phyloP scores from a whole-genome alignment of 129 eudicot species.

The Flaveria linearis region DNA sequence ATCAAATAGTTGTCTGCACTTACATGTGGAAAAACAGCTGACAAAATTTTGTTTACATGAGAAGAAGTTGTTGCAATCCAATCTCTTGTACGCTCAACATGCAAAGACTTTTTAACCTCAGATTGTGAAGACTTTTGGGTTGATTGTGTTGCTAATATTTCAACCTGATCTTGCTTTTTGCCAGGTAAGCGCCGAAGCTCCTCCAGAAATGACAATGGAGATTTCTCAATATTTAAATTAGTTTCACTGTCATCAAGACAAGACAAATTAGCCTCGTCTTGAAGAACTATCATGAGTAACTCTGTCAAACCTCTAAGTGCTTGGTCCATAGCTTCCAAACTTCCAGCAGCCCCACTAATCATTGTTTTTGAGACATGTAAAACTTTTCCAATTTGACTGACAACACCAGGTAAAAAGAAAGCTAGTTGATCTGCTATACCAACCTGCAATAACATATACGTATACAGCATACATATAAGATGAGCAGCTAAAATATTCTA shows the following conservation, averaged over 20 bases:
- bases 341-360: slow-evolving; percentile 94
- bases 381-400: slow-evolving; percentile 82
- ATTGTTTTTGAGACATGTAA: slow-evolving; percentile 75
- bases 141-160: slow-evolving; percentile 29
- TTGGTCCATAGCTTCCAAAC: slow-evolving; percentile 80
- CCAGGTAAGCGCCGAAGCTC: slow-evolving; percentile 69
- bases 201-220: slow-evolving; percentile 61
- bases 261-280: slow-evolving; percentile 53
- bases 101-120: slow-evolving; percentile 47
- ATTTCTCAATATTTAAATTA: slow-evolving; percentile 40
- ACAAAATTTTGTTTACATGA: slow-evolving; percentile 68
- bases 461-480: background rate
- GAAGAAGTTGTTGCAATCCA: slow-evolving; percentile 67
- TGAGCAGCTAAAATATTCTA: slow-evolving; percentile 6
- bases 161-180: slow-evolving; percentile 38
- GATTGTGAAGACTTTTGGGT: slow-evolving; percentile 30
- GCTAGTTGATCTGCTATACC: slow-evolving; percentile 88
- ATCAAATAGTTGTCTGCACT: slow-evolving; percentile 35
- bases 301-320: slow-evolving; percentile 86
- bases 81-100: slow-evolving; percentile 74
- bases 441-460: slow-evolving; percentile 56
- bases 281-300: slow-evolving; percentile 77
- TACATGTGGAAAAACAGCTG: slow-evolving; percentile 77
- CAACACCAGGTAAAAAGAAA: slow-evolving; percentile 91
- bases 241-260: slow-evolving; percentile 33